phyloP scores from a whole-genome alignment of 352 stramenopile genomes.

The Globisporangium ultimum region DNA sequence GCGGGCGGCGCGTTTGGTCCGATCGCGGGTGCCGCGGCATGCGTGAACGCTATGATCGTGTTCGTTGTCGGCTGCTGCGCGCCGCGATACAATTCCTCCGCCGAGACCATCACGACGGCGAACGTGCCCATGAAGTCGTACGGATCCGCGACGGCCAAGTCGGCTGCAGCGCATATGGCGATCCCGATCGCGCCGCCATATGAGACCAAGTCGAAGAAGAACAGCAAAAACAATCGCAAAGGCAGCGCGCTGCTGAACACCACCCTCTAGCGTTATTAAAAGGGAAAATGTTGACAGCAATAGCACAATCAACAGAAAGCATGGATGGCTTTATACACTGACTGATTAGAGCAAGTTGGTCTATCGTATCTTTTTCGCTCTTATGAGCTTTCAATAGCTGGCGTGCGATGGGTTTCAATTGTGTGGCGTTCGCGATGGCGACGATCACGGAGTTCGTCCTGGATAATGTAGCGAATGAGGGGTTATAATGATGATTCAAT shows the following conservation, averaged over 20 bases:
- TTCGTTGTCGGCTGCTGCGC: slow-evolving; percentile 28
- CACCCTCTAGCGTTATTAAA: slow-evolving; percentile 2
- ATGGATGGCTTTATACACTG: too few relatives aligned
- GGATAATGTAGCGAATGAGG: neutral
- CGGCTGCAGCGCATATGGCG: neutral
- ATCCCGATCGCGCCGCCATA: slow-evolving; percentile 4
- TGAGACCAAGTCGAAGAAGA: slow-evolving; percentile 2
- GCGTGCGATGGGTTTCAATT: neutral
- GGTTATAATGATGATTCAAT: neutral
- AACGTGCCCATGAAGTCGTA: slow-evolving; percentile 9
- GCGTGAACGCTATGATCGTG: slow-evolving; percentile 37
- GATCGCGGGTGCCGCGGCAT: slow-evolving; percentile 31
- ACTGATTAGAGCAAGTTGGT: too few relatives aligned
- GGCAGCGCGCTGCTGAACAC: slow-evolving; percentile 14
- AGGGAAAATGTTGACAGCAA: neutral
- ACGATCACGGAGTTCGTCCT: slow-evolving; percentile 29
- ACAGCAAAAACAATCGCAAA: slow-evolving; percentile 4
- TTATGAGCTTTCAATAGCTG: slow-evolving; percentile 5
- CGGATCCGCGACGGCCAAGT: slow-evolving; percentile 6
- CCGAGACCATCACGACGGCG: slow-evolving; percentile 13
- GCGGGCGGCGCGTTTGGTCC: slow-evolving; percentile 33
- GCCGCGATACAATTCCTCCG: slow-evolving; percentile 9
- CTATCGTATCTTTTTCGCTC: too few relatives aligned
- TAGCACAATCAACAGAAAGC: neutral
- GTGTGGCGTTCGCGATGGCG: slow-evolving; percentile 6